These are phyloP conservation scores for Podaxis sp. DNA, from an alignment of 768 basidiomycete species.

Conservation along the genomic window DNA sequence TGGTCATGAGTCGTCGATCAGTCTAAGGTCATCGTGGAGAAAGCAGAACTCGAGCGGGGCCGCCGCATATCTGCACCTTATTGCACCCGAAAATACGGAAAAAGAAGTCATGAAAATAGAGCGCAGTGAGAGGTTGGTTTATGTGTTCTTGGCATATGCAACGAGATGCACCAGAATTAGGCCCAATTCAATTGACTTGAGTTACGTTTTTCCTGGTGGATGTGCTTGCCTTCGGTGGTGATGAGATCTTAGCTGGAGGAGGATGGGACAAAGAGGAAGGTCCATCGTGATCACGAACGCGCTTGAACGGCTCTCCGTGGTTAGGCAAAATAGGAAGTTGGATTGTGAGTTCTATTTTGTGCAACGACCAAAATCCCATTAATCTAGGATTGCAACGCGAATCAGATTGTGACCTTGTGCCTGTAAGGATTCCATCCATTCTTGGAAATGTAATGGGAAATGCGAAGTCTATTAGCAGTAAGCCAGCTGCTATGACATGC, in stretches of 20 bases:
- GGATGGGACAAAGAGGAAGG: constrained; percentile 4
- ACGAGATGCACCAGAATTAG: constrained; percentile 6
- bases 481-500: not conserved
- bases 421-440: not conserved
- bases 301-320: constrained; percentile 14
- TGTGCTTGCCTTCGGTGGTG: constrained; percentile 1
- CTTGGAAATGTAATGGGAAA: not conserved
- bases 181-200: constrained; percentile 11
- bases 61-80: constrained; percentile 5
- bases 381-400: constrained; percentile 11
- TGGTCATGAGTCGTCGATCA: constrained; percentile 15
- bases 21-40: not conserved
- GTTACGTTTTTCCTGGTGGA: constrained; percentile 6
- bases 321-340: constrained; percentile 1
- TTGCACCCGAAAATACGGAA: constrained; percentile 15
- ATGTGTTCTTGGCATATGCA: constrained; percentile 14
- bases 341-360: constrained; percentile 10
- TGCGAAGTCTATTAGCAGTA: not conserved
- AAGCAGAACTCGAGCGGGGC: constrained; percentile 6
- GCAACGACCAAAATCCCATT: not conserved
- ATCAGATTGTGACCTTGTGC: not conserved
- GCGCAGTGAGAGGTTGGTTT: constrained; percentile 1
- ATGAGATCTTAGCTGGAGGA: constrained; percentile 10
- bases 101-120: constrained; percentile 12
- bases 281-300: constrained; percentile 7